These are phyloP conservation scores for Dryadomyces sulphureus DNA, from an alignment of 2,329 filamentous ascomycete genomes.

Conservation along the genomic window DNA sequence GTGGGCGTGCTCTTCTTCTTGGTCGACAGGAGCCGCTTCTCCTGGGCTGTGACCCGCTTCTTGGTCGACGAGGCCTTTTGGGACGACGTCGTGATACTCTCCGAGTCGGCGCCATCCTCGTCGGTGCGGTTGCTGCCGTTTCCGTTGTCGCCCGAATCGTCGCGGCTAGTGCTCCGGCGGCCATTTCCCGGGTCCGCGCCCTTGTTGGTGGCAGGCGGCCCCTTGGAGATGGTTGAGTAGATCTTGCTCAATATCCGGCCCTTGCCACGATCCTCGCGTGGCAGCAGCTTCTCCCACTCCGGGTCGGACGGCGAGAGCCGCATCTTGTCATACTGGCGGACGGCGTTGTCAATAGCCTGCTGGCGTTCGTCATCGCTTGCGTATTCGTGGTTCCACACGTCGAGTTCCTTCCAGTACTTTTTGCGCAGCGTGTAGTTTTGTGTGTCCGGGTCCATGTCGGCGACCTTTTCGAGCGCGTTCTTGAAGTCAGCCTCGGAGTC, in stretches of 20 bases:
- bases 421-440: conserved; percentile 42
- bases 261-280: conserved; percentile 40
- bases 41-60: conserved; percentile 41
- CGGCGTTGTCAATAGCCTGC: conserved; percentile 44
- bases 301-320: conserved; percentile 39
- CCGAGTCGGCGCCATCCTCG: conserved; percentile 14
- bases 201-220: conserved; percentile 30
- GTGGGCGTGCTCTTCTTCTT: conserved; percentile 20
- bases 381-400: conserved; percentile 49
- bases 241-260: conserved; percentile 48
- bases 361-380: conserved; percentile 38
- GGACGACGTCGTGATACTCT: conserved; percentile 4
- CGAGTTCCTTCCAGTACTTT: conserved; percentile 46
- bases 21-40: conserved; percentile 36
- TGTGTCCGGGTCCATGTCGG: conserved; percentile 30
- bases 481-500: conserved; percentile 34
- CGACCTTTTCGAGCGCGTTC: conserved; percentile 41
- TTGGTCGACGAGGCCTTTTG: conserved; percentile 14
- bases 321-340: conserved; percentile 44
- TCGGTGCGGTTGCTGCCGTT: conserved; percentile 10
- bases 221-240: conserved; percentile 42
- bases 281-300: conserved; percentile 47
- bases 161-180: conserved; percentile 23
- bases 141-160: conserved; percentile 20
- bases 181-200: conserved; percentile 13